A percentile compares a stretch with the other conserved stretches of the same genome.
These are phyloP conservation scores for Serendipita sp. DNA, from an alignment of 768 basidiomycete species.

Conservation along the genomic window DNA sequence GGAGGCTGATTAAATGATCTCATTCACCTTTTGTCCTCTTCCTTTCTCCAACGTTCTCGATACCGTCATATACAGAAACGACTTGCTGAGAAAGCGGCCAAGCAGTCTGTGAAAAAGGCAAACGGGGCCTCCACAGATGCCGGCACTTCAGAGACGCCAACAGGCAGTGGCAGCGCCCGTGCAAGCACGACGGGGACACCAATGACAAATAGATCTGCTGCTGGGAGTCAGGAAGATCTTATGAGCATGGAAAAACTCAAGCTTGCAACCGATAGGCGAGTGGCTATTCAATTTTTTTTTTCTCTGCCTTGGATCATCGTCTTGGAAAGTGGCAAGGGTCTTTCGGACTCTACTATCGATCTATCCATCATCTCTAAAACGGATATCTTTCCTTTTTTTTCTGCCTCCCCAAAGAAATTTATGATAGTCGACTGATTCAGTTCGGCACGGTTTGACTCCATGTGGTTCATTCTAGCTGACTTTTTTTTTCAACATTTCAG, in stretches of 20 bases:
- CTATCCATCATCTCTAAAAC: neutral
- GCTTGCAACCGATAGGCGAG: slow-evolving; percentile 76
- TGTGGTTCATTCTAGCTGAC: too few relatives aligned
- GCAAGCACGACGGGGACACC: slow-evolving; percentile 56
- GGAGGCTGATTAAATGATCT: too few relatives aligned
- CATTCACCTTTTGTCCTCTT: neutral
- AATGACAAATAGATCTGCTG: slow-evolving; percentile 64
- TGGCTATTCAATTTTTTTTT: slow-evolving; percentile 9
- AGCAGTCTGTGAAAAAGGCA: slow-evolving; percentile 41
- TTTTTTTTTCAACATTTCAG: slow-evolving; percentile 22
- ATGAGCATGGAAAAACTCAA: slow-evolving; percentile 76
- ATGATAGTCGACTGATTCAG: too few relatives aligned
- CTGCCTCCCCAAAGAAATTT: too few relatives aligned
- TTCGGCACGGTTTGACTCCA: too few relatives aligned
- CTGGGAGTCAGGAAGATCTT: slow-evolving; percentile 66
- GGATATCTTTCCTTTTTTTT: neutral
- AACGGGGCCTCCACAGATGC: slow-evolving; percentile 25
- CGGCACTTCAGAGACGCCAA: slow-evolving; percentile 34
- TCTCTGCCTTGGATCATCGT: neutral
- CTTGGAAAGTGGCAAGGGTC: too few relatives aligned
- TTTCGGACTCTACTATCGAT: neutral
- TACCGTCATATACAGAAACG: slow-evolving; percentile 52
- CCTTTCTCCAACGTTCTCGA: neutral
- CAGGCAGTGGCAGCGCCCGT: slow-evolving; percentile 42
- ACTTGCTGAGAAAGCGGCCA: slow-evolving; percentile 84